Conservation (phyloP, 1,284 basidiomycete species). For the Tremellales sp. region DNA sequence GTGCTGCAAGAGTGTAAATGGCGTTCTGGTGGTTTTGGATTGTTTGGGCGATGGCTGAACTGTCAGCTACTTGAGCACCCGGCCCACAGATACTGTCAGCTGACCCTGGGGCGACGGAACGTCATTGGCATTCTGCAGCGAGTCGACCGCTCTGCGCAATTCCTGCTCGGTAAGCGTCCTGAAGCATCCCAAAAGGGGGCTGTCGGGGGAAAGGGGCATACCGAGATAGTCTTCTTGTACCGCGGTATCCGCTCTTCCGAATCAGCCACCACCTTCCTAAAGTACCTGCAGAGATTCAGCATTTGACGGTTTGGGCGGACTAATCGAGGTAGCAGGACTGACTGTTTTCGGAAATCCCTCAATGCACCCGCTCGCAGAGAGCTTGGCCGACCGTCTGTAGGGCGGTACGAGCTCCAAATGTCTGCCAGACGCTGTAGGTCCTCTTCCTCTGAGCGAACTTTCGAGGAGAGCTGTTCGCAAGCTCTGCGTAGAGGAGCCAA, state of each 20-base stretch:
- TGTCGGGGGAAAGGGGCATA: slow-evolving; percentile 9
- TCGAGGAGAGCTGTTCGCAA: slow-evolving; percentile 25
- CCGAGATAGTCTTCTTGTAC: slow-evolving; percentile 38
- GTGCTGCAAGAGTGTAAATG: slow-evolving; percentile 35
- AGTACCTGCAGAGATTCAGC: slow-evolving; percentile 21
- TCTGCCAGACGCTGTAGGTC: slow-evolving; percentile 37
- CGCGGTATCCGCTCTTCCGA: slow-evolving; percentile 35
- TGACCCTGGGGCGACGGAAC: slow-evolving; percentile 34
- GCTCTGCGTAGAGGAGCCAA: slow-evolving; percentile 25
- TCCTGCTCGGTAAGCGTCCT: slow-evolving; percentile 23
- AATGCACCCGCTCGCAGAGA: slow-evolving; percentile 30
- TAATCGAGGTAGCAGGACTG: slow-evolving; percentile 8
- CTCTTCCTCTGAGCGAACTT: slow-evolving; percentile 28
- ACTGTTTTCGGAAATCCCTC: slow-evolving; percentile 42
- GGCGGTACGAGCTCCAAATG: slow-evolving; percentile 38
- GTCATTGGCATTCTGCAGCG: slow-evolving; percentile 27
- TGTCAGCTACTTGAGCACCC: no score
- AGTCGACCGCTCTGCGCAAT: slow-evolving; percentile 32
- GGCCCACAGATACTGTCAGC: no score
- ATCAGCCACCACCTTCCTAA: slow-evolving; percentile 23
- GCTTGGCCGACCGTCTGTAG: slow-evolving; percentile 32
- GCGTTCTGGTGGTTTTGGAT: slow-evolving; percentile 44
- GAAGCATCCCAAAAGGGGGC: not conserved
- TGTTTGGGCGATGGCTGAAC: slow-evolving; percentile 34
- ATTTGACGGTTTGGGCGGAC: not conserved